phyloP scores from a whole-genome alignment of 1,284 basidiomycete genomes.

The Phenoliferia sp. region DNA sequence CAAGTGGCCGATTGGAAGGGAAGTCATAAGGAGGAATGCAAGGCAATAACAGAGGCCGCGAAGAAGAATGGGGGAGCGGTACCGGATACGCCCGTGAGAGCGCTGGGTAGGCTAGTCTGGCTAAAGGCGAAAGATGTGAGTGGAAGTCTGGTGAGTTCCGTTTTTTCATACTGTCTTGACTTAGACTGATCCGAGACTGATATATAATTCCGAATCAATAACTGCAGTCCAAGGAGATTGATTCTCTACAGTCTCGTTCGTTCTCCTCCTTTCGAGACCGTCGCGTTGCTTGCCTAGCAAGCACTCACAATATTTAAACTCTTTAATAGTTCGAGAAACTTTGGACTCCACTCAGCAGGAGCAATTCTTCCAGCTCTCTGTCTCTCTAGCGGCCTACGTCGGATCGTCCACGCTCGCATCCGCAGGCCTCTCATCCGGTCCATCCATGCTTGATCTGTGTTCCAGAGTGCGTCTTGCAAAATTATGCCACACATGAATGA shows the following conservation, averaged over 20 bases:
- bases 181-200: background rate
- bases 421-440: conserved; percentile 55
- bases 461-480: conserved; percentile 11
- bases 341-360: conserved; percentile 13
- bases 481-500: conserved; percentile 52
- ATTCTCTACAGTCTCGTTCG: conserved; percentile 69
- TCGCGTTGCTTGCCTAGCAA: too few relatives aligned
- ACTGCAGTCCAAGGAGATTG: conserved; percentile 60
- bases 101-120: conserved; percentile 60
- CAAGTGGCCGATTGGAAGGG: conserved; percentile 69
- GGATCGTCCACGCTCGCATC: conserved; percentile 40
- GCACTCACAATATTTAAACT: background rate
- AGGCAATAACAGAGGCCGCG: conserved; percentile 48
- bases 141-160: conserved; percentile 34
- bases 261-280: conserved; percentile 20
- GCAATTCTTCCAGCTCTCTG: conserved; percentile 36
- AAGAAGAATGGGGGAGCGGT: conserved; percentile 37
- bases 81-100: conserved; percentile 68
- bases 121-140: conserved; percentile 53
- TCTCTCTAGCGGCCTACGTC: conserved; percentile 39
- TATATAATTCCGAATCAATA: too few relatives aligned
- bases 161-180: background rate
- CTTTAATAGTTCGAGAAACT: conserved; percentile 8
- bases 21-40: conserved; percentile 69
- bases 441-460: conserved; percentile 56